Evolutionary conservation across 495 filamentous ascomycete species (phyloP), one percentile per base, ranked within the genome.

Genomic region (Chlorociboria aeruginascens): DNA sequence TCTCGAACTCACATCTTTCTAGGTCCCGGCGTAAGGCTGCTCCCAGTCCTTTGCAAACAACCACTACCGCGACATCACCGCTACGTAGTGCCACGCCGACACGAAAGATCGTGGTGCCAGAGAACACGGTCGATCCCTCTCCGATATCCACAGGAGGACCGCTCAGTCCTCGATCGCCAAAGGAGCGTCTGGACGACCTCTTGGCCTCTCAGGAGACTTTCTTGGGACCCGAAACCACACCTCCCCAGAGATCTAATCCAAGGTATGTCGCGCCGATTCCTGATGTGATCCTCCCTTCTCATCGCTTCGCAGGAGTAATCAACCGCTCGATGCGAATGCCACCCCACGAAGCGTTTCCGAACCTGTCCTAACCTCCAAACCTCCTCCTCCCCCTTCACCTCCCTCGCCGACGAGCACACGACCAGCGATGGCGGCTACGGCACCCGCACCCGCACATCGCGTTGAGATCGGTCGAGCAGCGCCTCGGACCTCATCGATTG

Each of bases 401-500:
- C 41, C 40, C 44, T 52, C 47, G 7, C 33, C 50, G 13, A 51
- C 53, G 9, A 42, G 38, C 45, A 53, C 49, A 35, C 53, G 50
- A 54, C 48, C 49, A 46, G 41, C 48, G 10, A 61, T 61, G 55
- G 52, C 58, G 32, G 45, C 58, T 31, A 51, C 42, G 14, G 55
- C 53, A 12, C 53, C 58, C 12, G 45, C 53, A 12, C 53, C 58
- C 12, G 45, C 49, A 39, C 58, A 58, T 32, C 43, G 55, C 29
- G 48, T 43, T 11, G 56, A 55, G 8, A 56, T 56, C 47, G 50
- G 43, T 12, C 45, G 55, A 32, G 45, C 40, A 35, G 43, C 66
- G 55, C 79, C 83, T 46, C 81, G 90, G 52, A 97, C 83, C 40
- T 87, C 87, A 2, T 98, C 92, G 32, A 96, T 96, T 55, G 92